Base-by-base conservation (phyloP, 306 rosid genomes). In the Albizia julibrissin region DNA sequence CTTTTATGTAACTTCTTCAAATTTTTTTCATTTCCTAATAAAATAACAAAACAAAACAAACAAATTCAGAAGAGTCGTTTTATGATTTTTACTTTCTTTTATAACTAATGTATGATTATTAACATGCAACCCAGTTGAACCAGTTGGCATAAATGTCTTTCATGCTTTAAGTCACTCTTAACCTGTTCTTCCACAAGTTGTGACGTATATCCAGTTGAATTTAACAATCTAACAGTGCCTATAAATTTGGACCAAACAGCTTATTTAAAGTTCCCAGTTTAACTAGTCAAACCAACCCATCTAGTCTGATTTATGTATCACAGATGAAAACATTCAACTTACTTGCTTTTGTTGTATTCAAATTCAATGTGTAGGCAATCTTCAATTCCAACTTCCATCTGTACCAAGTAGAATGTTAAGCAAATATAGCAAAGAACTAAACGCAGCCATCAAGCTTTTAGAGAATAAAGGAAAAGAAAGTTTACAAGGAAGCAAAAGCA, bases 351-450 rank as follows among this genome's bases (percentile, higher is more conserved):
- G 90, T 95, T 95, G 86, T 95, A 95, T 88, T 95, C 99, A 10
- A 95, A 95, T 85, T 95, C 99, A 56, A 95, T 95, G 84, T 95
- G 99, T 49, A 95, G 94, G 85, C 99, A 95, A 89, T 95, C 99
- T 87, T 95, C 99, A 68, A 95, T 95, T 74, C 99, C 99, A 70
- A 95, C 99, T 87, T 95, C 99, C 99, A 95, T 93, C 99, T 95
- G 93, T 85, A 80, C 75, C 83, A 80, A 69, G 37, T 50, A 80
- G 46, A 69, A 75, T 49, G 74, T 59, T 56, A 82, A 82, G 62
- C 80, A 44, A 79, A 66, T 54, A 69, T 75, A 70, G 44, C 19
- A 68, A 11, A 76, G 78, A 59, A 80, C 67, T 77, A 76, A 72
- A 79, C 37, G 62, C 61, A 68, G 67, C 74, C 72, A 83, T 64